These are phyloP conservation scores for Dictyostelium intermedium DNA, from an alignment of 78 protist genomes.

Conservation along the genomic window DNA sequence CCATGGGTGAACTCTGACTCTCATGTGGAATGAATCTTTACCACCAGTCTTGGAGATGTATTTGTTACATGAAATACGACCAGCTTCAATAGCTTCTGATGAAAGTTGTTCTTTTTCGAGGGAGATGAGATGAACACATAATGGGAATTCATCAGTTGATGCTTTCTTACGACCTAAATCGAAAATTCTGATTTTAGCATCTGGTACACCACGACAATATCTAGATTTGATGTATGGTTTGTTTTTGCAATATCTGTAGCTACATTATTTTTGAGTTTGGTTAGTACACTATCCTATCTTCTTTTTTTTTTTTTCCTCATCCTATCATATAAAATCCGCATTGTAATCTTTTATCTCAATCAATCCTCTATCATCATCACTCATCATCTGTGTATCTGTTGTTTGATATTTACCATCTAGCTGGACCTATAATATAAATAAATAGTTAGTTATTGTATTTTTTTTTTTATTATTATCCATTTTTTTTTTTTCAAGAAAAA, in stretches of 20 bases:
- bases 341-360: neutral
- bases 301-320: neutral
- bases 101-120: conserved; percentile 98
- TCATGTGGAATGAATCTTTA: conserved; percentile 99
- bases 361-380: neutral
- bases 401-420: neutral
- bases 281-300: neutral
- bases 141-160: conserved; percentile 98
- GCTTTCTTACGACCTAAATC: conserved; percentile 99
- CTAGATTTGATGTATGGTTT: conserved; percentile 99
- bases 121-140: conserved; percentile 97
- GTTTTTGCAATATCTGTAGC: conserved; percentile 98
- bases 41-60: conserved; percentile 97
- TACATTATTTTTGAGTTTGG: neutral
- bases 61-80: conserved; percentile 99
- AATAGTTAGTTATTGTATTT: neutral
- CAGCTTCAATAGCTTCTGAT: conserved; percentile 99
- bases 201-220: conserved; percentile 99
- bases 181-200: conserved; percentile 94
- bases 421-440: neutral
- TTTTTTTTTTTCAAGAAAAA: neutral
- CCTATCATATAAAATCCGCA: too few species aligned
- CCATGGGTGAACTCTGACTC: conserved; percentile 99
- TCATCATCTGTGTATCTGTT: too few species aligned
- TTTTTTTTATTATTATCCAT: neutral